A percentile compares a stretch with the other conserved stretches of the same genome.
Conservation (phyloP, 2,329 filamentous ascomycete genomes). For the Aspergillus caelatus region DNA sequence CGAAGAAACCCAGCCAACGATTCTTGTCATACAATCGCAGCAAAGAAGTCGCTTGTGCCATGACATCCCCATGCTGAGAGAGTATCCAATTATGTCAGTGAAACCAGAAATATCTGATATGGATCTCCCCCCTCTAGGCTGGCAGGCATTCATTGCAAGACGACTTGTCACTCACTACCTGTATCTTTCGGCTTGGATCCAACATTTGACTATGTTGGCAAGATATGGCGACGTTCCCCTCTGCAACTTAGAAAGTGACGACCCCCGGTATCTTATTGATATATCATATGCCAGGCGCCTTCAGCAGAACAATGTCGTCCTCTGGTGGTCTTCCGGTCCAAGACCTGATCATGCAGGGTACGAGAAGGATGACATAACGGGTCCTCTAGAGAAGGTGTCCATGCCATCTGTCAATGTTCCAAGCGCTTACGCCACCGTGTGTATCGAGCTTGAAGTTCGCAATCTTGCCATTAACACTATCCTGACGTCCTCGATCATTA, state of each 20-base stretch:
- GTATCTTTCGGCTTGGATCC: conserved; percentile 87
- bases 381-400: conserved; percentile 79
- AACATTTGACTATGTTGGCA: conserved; percentile 83
- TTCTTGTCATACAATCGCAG: conserved; percentile 89
- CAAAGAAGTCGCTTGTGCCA: conserved; percentile 79
- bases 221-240: conserved; percentile 92
- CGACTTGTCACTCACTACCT: conserved; percentile 88
- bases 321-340: conserved; percentile 93
- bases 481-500: conserved; percentile 92
- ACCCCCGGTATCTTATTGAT: conserved; percentile 93
- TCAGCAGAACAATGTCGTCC: conserved; percentile 86
- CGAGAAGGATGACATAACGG: conserved; percentile 86
- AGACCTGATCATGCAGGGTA: conserved; percentile 94
- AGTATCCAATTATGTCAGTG: conserved; percentile 81
- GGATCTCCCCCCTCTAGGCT: conserved; percentile 85
- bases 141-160: conserved; percentile 87
- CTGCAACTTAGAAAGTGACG: conserved; percentile 92
- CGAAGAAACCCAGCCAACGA: conserved; percentile 76
- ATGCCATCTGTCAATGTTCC: conserved; percentile 95
- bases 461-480: conserved; percentile 98
- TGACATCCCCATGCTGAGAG: conserved; percentile 79
- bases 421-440: conserved; percentile 92
- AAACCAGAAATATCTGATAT: conserved; percentile 82
- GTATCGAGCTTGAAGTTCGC: conserved; percentile 89
- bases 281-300: conserved; percentile 89